Evolutionary conservation across 352 stramenopile genomes (phyloP), one percentile per base, ranked within the genome.

Genomic region (Phytophthora fragariaefolia): DNA sequence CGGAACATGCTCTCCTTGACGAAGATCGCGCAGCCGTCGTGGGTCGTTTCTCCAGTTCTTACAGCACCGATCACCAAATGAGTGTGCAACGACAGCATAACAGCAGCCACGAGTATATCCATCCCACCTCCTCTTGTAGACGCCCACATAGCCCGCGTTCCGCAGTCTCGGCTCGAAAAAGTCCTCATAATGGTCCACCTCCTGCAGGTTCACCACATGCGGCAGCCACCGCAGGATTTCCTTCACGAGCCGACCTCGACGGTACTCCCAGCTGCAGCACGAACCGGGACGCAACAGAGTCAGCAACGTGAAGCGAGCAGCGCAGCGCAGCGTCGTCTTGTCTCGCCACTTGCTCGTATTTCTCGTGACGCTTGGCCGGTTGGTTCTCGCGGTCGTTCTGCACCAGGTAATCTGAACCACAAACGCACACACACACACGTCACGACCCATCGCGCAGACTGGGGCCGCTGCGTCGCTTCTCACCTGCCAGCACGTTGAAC

Each of bases 401-500:
- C 30, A 79, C 82, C 54, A 91, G 75, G 51, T 91, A 91, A 48
- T 91, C 83, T 89, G 42, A 20, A 40, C 8, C n/a, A 54, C 0
- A 3, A 47, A 22, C 64, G 22, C 34, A 56, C 38, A 10, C 38
- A 34, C 45, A 0, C 28, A 54, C 49, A 6, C 6, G 6, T 36
- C 30, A n/a, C n/a, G n/a, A n/a, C n/a, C n/a, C n/a, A n/a, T n/a
- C n/a, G n/a, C n/a, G n/a, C n/a, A n/a, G n/a, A n/a, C n/a, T n/a
- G n/a, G n/a, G n/a, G n/a, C n/a, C n/a, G n/a, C n/a, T n/a, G 34
- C 36, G n/a, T 28, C 17, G 8, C n/a, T n/a, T n/a, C n/a, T 2
- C 48, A 89, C 80, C 83, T 43, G 83, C 81, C 8, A 92, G 63
- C n/a, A 89, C 83, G 50, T 92, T 92, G 72, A 89, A 90, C 18